Conservation (phyloP, 352 stramenopile genomes). For the Pythium pectinolyticum region DNA sequence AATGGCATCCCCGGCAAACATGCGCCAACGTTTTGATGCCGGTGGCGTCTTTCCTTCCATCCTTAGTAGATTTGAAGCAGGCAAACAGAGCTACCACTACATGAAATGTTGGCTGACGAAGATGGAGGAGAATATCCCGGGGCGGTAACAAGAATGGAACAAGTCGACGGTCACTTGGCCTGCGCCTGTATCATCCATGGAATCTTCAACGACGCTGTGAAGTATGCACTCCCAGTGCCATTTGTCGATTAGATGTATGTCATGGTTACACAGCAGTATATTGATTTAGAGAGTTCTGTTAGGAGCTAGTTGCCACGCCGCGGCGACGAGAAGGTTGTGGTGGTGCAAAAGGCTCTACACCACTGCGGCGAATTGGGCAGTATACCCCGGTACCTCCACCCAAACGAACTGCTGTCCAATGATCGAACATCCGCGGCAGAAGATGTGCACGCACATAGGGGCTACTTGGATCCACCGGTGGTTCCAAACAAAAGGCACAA, state of each 20-base stretch:
- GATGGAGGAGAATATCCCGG: background rate
- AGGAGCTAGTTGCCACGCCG: too few relatives aligned
- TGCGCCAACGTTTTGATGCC: background rate
- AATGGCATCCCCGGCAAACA: background rate
- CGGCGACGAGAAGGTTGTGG: too few relatives aligned
- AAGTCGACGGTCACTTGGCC: background rate
- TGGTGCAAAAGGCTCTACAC: background rate
- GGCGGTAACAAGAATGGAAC: background rate
- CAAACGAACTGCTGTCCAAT: background rate
- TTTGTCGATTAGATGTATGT: slow-evolving; percentile 1
- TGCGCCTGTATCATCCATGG: slow-evolving; percentile 13
- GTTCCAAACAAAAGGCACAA: background rate
- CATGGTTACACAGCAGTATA: slow-evolving; percentile 2
- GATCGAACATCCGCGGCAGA: background rate
- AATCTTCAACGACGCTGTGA: slow-evolving; percentile 4
- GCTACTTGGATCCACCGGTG: background rate
- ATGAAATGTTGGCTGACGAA: slow-evolving; percentile 7
- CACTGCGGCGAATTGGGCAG: background rate
- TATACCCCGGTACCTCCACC: too few relatives aligned
- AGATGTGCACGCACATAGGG: background rate
- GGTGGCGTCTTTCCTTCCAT: slow-evolving; percentile 2
- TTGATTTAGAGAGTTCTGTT: slow-evolving; percentile 8
- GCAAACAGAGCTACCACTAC: slow-evolving; percentile 6
- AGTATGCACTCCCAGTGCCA: background rate
- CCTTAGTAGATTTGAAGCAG: background rate